Base-by-base conservation (phyloP, 1,284 basidiomycete genomes). In the Pseudozyma sp. region DNA sequence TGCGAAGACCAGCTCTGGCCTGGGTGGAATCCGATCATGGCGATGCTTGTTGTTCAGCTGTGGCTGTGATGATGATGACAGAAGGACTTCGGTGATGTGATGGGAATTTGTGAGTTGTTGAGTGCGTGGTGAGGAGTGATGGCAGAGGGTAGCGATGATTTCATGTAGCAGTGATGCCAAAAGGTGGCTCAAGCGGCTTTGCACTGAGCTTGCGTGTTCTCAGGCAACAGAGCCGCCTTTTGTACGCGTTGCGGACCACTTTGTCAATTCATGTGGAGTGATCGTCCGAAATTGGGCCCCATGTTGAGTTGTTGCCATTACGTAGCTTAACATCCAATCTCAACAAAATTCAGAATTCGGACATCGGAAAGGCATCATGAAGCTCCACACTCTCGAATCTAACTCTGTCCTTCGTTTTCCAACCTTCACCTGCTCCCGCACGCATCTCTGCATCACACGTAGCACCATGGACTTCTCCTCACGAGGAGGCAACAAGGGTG, bases 401-500 rank as follows among this genome's bases (percentile, higher is more conserved):
- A 47, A 39, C 59, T 24, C 40, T 29, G 7, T 46, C 13, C 24
- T 52, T 35, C n/a, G 24, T 24, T 7, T 35, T 30, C 34, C 16
- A 4, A 16, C 42, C 35, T 44, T 33, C 6, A 11, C n/a, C 44
- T 31, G 37, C 16, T 14, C n/a, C 39, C 39, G 16, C 39, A 7
- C 16, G 13, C 4, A 37, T 33, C 43, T 7, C 39, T 6, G 11
- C 43, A 16, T 17, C n/a, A 14, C 55, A 42, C 11, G n/a, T 7
- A 13, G 2, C 39, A 60, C 16, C 52, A 67, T 68, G 75, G 84
- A 85, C 59, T 85, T 83, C 53, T 83, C 84, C 50, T 81, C 82
- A 42, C 76, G 84, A 52, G 84, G 75, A 39, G 84, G 84, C 19
- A 81, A 80, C 73, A 85, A 85, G 60, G 82, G 83, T 16, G 83